Conservation (phyloP, 2,329 filamentous ascomycete species). For the Cladosporium austrohemisphaericum region DNA sequence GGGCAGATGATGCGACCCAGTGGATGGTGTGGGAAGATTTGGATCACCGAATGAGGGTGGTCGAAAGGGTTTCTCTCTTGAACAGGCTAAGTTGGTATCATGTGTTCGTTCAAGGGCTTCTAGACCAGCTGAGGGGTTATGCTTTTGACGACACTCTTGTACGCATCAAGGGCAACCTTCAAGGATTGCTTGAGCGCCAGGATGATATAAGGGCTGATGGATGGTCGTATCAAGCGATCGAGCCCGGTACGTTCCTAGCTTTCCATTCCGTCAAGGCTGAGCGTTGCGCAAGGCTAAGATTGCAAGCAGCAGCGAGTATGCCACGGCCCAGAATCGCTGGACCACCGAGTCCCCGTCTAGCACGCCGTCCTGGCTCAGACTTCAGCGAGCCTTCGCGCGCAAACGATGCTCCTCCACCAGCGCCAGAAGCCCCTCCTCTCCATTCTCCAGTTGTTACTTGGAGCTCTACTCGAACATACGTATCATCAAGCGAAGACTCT, state of each 20-base stretch:
- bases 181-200: background rate
- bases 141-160: background rate
- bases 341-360: slow-evolving; percentile 16
- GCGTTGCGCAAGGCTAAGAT: too few species aligned
- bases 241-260: background rate
- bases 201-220: background rate
- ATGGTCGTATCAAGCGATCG: background rate
- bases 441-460: slow-evolving; percentile 41
- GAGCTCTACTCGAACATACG: slow-evolving; percentile 37
- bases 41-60: slow-evolving; percentile 42
- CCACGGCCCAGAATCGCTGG: slow-evolving; percentile 18
- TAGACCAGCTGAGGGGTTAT: background rate
- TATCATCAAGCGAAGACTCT: slow-evolving; percentile 19
- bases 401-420: slow-evolving; percentile 26
- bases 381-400: slow-evolving; percentile 17
- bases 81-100: slow-evolving; percentile 50
- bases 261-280: too few species aligned
- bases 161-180: slow-evolving; percentile 11
- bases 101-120: slow-evolving; percentile 43
- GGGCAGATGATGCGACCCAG: slow-evolving; percentile 38
- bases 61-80: slow-evolving; percentile 45
- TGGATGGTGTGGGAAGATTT: slow-evolving; percentile 51
- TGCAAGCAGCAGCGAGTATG: slow-evolving; percentile 17
- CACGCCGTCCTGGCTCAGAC: background rate
- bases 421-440: slow-evolving; percentile 38